Evolutionary conservation across 2,329 filamentous ascomycete species (phyloP), one percentile per base, ranked within the genome.

Genomic region (Colletotrichum salicis): DNA sequence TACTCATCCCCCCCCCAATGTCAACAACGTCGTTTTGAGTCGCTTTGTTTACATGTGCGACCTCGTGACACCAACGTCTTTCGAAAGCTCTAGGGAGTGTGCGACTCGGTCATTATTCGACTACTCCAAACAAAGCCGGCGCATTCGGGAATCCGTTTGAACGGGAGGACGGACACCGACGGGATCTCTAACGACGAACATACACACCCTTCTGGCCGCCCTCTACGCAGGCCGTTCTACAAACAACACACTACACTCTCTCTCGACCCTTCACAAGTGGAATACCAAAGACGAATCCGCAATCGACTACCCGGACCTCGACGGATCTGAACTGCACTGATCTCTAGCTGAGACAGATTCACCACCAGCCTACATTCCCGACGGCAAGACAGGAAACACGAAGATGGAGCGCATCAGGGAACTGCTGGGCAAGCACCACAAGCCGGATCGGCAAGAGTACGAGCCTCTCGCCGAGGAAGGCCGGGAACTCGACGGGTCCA

Each of bases 381-480:
- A 48, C 35, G 58, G 54, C 22, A 11, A 55, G 55, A 45, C n/a
- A 24, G 15, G 41, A 2, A 29, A 29, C 12, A 5, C 55, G 61
- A 31, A 31, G 59, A 71, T 74, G 73, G 64, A 74, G 45, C 71
- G 73, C 29, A 71, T 74, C 29, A 59, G 64, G n/a, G 67, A 67
- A 60, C 52, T 74, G 3, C 56, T 74, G 29, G 65, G 55, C 8
- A 69, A 56, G 11, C 59, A 57, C 55, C 48, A 55, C 62, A 74
- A 74, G 54, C 56, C 69, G 41, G 63, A 67, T 29, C 59, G 66
- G 51, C 65, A 75, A 62, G 74, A 74, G 27, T 75, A 75, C 60
- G 61, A 73, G 63, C 78, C 80, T 22, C 74, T 82, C 52, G 76
- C 76, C 12, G 77, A 78, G 45, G 73, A 78, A 57, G 67, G 69